Percentiles rank a stretch among this genome's conserved stretches.
phyloP scores from a whole-genome alignment of 441 rosid genomes.

The Pelargonium citronellum region DNA sequence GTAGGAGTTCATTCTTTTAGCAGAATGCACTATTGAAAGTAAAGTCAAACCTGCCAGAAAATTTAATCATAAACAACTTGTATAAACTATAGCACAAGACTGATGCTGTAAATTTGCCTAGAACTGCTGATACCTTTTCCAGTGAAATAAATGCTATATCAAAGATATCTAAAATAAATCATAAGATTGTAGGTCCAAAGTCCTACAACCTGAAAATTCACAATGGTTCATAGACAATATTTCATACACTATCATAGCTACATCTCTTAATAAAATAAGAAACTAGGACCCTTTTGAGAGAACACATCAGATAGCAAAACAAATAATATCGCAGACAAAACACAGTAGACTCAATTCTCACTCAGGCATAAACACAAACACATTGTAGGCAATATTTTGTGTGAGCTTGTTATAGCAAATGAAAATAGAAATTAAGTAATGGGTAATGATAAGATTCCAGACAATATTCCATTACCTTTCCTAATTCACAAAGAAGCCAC shows the following conservation, averaged over 20 bases:
- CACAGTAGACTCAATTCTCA: not conserved
- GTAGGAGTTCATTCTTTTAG: slow-evolving; percentile 40
- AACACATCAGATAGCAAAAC: not conserved
- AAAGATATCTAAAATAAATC: too few species aligned
- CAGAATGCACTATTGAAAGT: slow-evolving; percentile 19
- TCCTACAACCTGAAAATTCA: slow-evolving; percentile 10
- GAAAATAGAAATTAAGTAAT: too few species aligned
- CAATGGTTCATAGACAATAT: too few species aligned
- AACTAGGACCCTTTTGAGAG: too few species aligned
- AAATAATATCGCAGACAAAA: not conserved
- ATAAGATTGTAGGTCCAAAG: not conserved
- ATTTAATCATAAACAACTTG: slow-evolving; percentile 12
- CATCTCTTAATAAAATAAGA: too few species aligned
- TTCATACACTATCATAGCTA: too few species aligned
- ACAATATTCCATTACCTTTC: too few species aligned
- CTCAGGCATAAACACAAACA: slow-evolving; percentile 5
- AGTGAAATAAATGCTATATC: not conserved
- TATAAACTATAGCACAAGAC: not conserved
- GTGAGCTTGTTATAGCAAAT: too few species aligned
- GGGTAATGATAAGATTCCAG: too few species aligned
- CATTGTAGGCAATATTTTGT: not conserved
- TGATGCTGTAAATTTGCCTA: not conserved
- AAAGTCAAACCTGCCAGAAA: slow-evolving; percentile 19
- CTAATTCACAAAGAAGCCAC: not conserved
- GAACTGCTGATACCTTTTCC: slow-evolving; percentile 8